A percentile compares a stretch with the other conserved stretches of the same genome.
phyloP scores from a whole-genome alignment of 164 flowering plant genomes.

The Stephania japonica region DNA sequence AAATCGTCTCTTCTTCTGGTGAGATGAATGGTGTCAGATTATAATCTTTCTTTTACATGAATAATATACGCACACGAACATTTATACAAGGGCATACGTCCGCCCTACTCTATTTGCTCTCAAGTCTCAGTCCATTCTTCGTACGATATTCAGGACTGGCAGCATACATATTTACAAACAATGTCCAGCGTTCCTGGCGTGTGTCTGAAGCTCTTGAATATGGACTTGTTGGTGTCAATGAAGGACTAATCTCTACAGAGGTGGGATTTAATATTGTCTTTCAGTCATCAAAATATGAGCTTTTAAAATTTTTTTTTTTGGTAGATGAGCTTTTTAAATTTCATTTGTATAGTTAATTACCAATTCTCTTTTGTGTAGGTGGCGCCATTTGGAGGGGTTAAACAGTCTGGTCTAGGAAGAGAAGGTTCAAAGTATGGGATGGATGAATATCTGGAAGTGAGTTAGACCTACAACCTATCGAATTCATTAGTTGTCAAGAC shows the following conservation, averaged over 20 bases:
- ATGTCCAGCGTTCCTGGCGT: constrained; percentile 84
- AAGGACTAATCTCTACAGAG: constrained; percentile 95
- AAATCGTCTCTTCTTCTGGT: neutral
- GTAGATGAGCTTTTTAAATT: too few relatives aligned
- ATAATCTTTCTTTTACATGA: neutral
- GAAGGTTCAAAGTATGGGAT: constrained; percentile 97
- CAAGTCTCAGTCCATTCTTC: neutral
- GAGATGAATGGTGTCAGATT: neutral
- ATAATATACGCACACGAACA: neutral
- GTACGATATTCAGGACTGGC: constrained; percentile 60
- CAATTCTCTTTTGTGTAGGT: constrained; percentile 44
- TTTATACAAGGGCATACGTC: neutral
- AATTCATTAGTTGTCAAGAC: neutral
- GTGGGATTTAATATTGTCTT: constrained; percentile 23
- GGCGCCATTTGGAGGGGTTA: constrained; percentile 97
- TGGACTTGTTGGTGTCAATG: constrained; percentile 93
- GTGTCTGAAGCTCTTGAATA: constrained; percentile 95
- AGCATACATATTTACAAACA: constrained; percentile 78
- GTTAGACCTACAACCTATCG: constrained; percentile 10
- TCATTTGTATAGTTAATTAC: neutral
- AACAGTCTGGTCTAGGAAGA: constrained; percentile 95
- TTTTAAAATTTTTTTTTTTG: too few relatives aligned
- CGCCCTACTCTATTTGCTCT: neutral
- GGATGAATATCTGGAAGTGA: constrained; percentile 87
- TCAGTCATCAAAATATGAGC: neutral